Conservation (phyloP, 1,284 basidiomycete genomes). For the Cronartium quercuum region DNA sequence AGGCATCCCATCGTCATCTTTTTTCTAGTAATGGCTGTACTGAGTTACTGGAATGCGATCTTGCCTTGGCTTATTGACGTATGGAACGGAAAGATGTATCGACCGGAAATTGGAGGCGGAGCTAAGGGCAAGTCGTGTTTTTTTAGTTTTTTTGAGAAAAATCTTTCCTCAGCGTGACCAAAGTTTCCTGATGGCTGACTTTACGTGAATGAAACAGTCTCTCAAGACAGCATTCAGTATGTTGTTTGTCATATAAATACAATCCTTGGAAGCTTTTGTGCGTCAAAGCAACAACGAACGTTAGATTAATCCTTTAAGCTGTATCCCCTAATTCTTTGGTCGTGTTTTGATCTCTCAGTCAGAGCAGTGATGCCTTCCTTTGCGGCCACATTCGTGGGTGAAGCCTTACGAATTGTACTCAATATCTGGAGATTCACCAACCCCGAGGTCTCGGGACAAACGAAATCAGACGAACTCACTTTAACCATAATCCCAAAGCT, state of each 20-base stretch:
- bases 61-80: conserved; percentile 20
- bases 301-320: neutral
- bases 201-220: too few species aligned
- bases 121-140: too few species aligned
- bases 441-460: too few species aligned
- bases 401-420: conserved; percentile 7
- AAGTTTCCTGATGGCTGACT: too few species aligned
- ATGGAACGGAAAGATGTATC: neutral
- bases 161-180: neutral
- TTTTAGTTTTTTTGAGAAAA: too few species aligned
- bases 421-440: too few species aligned
- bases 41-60: conserved; percentile 21
- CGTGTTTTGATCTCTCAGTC: neutral
- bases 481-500: too few species aligned
- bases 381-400: conserved; percentile 22
- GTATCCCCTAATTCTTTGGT: neutral
- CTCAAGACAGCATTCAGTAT: neutral
- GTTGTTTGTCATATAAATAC: conserved; percentile 14
- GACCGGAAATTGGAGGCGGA: neutral
- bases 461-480: too few species aligned
- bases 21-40: conserved; percentile 8
- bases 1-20: conserved; percentile 14
- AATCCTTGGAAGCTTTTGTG: conserved; percentile 19
- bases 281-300: neutral
- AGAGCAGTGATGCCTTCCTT: conserved; percentile 19